Evolutionary conservation across 2,329 filamentous ascomycete species (phyloP), one percentile per base, ranked within the genome.

Genomic region (Xylariales sp.): DNA sequence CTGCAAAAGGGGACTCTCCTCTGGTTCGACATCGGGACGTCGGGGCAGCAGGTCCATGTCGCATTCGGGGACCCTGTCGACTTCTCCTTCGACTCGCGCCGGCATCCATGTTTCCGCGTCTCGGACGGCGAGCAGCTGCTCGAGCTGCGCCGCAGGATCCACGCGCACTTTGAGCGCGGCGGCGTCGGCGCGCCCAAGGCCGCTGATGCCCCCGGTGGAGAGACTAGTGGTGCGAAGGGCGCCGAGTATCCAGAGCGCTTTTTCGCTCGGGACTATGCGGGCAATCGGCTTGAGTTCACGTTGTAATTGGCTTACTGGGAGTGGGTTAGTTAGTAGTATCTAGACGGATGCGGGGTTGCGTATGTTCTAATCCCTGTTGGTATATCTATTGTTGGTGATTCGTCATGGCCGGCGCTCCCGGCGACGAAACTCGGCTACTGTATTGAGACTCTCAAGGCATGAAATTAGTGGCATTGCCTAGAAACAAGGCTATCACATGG

Each of bases 211-310:
- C 87, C 88, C 0, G 88, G 87, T 0, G 80, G 78, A 32, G 80
- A 78, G 48, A 71, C 68, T 58, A 78, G 71, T 10, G 75, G 86
- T 2, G 77, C 81, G 0, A 80, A 86, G 72, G 87, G 86, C 0
- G 83, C 84, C 0, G 88, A 90, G 75, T 90, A 89, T 72, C 88
- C 88, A 0, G 81, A 78, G 43, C 81, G 89, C 14, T 91, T 91
- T 76, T 91, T 91, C 75, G 87, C 86, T 0, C 82, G 86, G 65
- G 85, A 88, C 70, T 88, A 82, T 77, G 84, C 84, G 0, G 85
- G 86, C 1, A 87, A 87, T 71, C 75, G 82, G 61, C 73, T 87
- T 41, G 85, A 87, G 73, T 87, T 87, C 70, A 85, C 81, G 60
- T 60, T 85, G 64, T 86, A 65, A 67, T 41, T 5, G 18, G 41